Evolutionary conservation across 106 monocot genomes (phyloP).

Genomic region (Narthecium ossifragum): DNA sequence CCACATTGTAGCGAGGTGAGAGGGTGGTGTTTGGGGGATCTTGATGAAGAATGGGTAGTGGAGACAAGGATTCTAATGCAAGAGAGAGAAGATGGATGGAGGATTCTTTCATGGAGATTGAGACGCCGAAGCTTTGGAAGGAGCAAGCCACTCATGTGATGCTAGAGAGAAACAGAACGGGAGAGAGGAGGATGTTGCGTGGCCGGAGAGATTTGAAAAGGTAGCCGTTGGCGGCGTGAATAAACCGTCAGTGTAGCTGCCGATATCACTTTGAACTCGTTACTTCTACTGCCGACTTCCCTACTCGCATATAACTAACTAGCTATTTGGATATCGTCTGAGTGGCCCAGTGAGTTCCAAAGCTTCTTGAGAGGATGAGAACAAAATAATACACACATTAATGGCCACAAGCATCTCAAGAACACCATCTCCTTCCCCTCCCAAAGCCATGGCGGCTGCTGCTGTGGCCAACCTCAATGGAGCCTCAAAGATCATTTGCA

Average conservation of each 20-base stretch:
- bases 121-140: too few species aligned
- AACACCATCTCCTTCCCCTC: background rate
- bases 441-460: constrained; percentile 3
- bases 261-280: too few species aligned
- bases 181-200: background rate
- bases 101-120: too few species aligned
- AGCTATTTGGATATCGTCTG: background rate
- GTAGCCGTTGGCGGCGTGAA: too few species aligned
- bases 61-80: too few species aligned
- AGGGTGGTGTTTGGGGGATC: background rate
- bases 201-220: background rate
- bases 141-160: constrained; percentile 8
- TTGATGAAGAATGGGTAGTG: background rate
- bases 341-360: background rate
- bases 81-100: too few species aligned
- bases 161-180: background rate
- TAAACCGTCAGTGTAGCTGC: too few species aligned
- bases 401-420: background rate
- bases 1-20: constrained; percentile 52
- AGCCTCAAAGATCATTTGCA: background rate
- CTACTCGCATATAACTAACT: too few species aligned
- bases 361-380: background rate
- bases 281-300: too few species aligned
- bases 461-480: constrained; percentile 3
- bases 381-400: background rate